Percentiles rank a stretch among this genome's conserved stretches.
These are phyloP conservation scores for Chenopodium quinoa DNA, from an alignment of 148 eudicot species.

Conservation along the genomic window DNA sequence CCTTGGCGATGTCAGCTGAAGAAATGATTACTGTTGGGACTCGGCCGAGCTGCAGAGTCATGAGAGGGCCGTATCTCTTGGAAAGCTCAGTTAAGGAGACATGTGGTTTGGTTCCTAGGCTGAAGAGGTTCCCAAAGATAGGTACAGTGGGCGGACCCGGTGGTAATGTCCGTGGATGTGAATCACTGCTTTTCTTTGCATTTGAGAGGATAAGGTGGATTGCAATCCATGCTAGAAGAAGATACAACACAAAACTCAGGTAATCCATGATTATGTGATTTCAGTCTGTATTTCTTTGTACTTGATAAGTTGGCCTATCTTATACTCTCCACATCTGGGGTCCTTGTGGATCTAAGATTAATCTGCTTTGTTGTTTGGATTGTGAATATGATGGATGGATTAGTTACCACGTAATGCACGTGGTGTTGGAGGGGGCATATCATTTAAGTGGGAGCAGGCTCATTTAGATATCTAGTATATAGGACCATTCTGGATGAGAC, in stretches of 20 bases:
- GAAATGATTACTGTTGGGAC: slow-evolving; percentile 40
- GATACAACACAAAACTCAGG: slow-evolving; percentile 18
- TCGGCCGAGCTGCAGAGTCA: slow-evolving; percentile 41
- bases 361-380: not conserved
- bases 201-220: slow-evolving; percentile 12
- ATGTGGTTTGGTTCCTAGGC: slow-evolving; percentile 41
- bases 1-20: slow-evolving; percentile 35
- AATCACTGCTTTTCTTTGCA: slow-evolving; percentile 6
- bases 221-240: slow-evolving; percentile 23
- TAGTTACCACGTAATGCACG: not conserved
- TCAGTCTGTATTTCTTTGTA: not conserved
- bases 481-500: not conserved
- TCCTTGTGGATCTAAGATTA: not conserved
- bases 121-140: slow-evolving; percentile 43
- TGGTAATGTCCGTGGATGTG: slow-evolving; percentile 26
- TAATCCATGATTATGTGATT: slow-evolving; percentile 12
- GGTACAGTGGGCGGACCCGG: slow-evolving; percentile 45
- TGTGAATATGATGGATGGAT: not conserved
- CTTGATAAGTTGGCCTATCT: no score
- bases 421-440: not conserved
- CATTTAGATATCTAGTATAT: not conserved
- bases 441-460: not conserved
- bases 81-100: slow-evolving; percentile 36
- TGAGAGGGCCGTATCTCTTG: slow-evolving; percentile 38
- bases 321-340: no score